Conservation (phyloP, 768 basidiomycete species). For the Panellus pusillus region DNA sequence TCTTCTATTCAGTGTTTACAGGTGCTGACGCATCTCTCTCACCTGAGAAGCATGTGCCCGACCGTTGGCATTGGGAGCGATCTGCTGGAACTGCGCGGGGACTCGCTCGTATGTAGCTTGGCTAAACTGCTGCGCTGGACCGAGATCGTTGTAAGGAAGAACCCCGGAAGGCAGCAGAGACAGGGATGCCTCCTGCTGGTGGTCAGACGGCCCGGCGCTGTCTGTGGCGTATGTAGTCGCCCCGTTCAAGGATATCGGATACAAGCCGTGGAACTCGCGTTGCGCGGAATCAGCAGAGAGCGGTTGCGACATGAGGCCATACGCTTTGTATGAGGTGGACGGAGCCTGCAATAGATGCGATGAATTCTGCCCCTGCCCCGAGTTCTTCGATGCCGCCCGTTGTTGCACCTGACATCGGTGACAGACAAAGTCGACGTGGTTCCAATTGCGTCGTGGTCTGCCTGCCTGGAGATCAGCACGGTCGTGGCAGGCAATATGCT, state of each 20-base stretch:
- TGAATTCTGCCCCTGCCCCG: background rate
- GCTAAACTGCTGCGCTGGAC: too few species aligned
- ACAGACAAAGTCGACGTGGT: conserved; percentile 81
- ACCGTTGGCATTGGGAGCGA: too few species aligned
- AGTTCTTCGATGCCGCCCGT: conserved; percentile 8
- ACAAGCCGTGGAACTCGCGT: background rate
- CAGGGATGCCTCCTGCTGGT: too few species aligned
- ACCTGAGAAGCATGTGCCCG: background rate
- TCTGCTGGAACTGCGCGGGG: too few species aligned
- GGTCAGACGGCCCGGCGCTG: too few species aligned
- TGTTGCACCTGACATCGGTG: conserved; percentile 49
- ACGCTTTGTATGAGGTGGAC: conserved; percentile 4
- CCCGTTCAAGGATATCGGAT: conserved; percentile 10
- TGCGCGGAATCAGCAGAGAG: background rate
- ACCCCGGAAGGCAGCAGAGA: too few species aligned
- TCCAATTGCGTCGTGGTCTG: conserved; percentile 76
- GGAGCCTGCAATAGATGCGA: background rate
- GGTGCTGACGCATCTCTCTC: background rate
- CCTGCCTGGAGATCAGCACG: conserved; percentile 63
- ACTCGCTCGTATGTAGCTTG: too few species aligned
- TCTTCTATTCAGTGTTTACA: background rate
- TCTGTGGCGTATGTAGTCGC: background rate
- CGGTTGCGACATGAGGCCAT: background rate
- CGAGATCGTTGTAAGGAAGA: too few species aligned
- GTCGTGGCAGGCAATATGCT: conserved; percentile 87